A percentile compares a stretch with the other conserved stretches of the same genome.
These are phyloP conservation scores for Ganoderma sp. DNA, from an alignment of 1,284 basidiomycete species.

Conservation along the genomic window DNA sequence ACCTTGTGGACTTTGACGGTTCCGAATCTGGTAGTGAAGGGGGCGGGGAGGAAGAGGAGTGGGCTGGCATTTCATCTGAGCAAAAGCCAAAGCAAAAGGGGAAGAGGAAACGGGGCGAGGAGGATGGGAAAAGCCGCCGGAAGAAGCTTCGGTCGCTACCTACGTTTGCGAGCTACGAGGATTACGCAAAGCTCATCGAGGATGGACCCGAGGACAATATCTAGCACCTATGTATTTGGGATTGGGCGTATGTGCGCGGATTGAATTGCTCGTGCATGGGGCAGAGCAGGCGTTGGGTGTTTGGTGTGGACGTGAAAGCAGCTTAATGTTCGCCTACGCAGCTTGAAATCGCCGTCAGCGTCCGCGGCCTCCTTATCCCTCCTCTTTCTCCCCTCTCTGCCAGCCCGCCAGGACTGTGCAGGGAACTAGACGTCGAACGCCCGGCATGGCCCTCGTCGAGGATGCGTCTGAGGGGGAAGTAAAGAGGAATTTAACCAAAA, in stretches of 20 bases:
- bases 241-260: not conserved
- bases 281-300: too few species aligned
- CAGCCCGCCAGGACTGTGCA: not conserved
- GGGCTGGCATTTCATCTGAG: constrained; percentile 54
- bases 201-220: constrained; percentile 78
- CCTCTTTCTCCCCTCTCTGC: not conserved
- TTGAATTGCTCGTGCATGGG: not conserved
- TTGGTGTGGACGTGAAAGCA: not conserved
- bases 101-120: constrained; percentile 50
- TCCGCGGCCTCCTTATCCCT: not conserved
- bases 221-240: constrained; percentile 36
- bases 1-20: constrained; percentile 65
- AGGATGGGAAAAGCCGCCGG: constrained; percentile 59
- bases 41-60: constrained; percentile 59
- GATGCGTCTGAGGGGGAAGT: constrained; percentile 55
- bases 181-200: constrained; percentile 93
- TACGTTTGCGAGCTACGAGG: constrained; percentile 93
- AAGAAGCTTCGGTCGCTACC: constrained; percentile 81
- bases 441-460: constrained; percentile 49
- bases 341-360: constrained; percentile 1
- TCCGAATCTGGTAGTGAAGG: constrained; percentile 49
- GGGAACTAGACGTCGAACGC: not conserved
- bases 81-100: constrained; percentile 48
- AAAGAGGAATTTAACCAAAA: constrained; percentile 52
- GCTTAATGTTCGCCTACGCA: not conserved